These are phyloP conservation scores for Flaveria bidentis DNA, from an alignment of 129 eudicot species.

Conservation along the genomic window DNA sequence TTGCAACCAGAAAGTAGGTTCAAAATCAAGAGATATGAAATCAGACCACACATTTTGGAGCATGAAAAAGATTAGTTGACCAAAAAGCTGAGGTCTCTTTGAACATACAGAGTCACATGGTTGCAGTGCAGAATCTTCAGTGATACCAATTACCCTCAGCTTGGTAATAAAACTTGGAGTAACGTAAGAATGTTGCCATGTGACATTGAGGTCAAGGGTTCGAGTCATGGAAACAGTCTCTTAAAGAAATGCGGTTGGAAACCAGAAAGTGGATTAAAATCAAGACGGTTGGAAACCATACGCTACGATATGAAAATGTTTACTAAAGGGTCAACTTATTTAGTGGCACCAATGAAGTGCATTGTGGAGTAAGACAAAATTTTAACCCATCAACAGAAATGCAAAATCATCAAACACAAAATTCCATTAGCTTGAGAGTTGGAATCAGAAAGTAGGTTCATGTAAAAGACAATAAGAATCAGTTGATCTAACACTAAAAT, in stretches of 20 bases:
- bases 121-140: constrained; percentile 1
- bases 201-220: too few relatives aligned
- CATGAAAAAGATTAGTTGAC: background rate
- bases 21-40: constrained; percentile 16
- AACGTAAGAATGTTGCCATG: too few relatives aligned
- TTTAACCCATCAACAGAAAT: constrained; percentile 1
- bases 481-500: background rate
- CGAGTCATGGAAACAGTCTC: too few relatives aligned
- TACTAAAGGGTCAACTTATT: constrained; percentile 26
- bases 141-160: constrained; percentile 16
- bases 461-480: background rate
- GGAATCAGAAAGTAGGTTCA: constrained; percentile 19
- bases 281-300: constrained; percentile 24
- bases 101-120: background rate
- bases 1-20: constrained; percentile 23
- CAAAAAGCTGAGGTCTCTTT: constrained; percentile 20
- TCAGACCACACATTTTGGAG: constrained; percentile 23
- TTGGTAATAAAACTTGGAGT: constrained; percentile 5
- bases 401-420: constrained; percentile 18
- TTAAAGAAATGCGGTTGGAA: background rate
- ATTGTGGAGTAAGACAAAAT: background rate
- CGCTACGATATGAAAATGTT: background rate
- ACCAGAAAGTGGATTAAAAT: constrained; percentile 25
- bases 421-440: background rate
- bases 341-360: constrained; percentile 17